Conservation (phyloP, 2,329 filamentous ascomycete species). For the Sporothrix humicola region DNA sequence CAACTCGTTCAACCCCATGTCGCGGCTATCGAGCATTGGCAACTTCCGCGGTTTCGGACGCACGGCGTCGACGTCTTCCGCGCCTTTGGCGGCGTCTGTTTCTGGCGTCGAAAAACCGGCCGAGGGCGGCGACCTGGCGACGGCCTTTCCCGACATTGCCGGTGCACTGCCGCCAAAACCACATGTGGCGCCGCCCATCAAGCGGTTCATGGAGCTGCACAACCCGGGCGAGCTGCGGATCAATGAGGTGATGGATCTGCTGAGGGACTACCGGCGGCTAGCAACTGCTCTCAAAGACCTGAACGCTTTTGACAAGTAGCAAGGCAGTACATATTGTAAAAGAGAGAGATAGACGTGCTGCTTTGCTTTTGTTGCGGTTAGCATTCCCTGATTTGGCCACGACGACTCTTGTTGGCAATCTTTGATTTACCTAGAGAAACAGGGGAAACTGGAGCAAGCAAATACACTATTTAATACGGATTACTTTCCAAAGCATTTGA, state of each 20-base stretch:
- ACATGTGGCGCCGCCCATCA: constrained; percentile 69
- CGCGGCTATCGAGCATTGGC: constrained; percentile 74
- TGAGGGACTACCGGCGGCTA: constrained; percentile 76
- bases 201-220: constrained; percentile 74
- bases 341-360: not conserved
- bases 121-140: constrained; percentile 63
- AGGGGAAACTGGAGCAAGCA: not conserved
- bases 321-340: not conserved
- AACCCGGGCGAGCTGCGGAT: constrained; percentile 73
- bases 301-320: constrained; percentile 59
- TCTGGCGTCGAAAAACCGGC: constrained; percentile 39
- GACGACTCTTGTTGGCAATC: not conserved
- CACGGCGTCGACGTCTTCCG: constrained; percentile 50
- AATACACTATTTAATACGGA: not conserved
- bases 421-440: constrained; percentile 1
- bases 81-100: constrained; percentile 45
- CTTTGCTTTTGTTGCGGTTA: not conserved
- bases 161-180: constrained; percentile 60
- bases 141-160: constrained; percentile 67
- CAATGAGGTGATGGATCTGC: constrained; percentile 72
- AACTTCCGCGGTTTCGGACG: constrained; percentile 78
- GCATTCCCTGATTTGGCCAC: not conserved
- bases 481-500: not conserved
- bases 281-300: constrained; percentile 68
- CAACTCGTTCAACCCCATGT: constrained; percentile 82